Conservation (phyloP, 2,329 filamentous ascomycete species). For the Stemphylium beticola region DNA sequence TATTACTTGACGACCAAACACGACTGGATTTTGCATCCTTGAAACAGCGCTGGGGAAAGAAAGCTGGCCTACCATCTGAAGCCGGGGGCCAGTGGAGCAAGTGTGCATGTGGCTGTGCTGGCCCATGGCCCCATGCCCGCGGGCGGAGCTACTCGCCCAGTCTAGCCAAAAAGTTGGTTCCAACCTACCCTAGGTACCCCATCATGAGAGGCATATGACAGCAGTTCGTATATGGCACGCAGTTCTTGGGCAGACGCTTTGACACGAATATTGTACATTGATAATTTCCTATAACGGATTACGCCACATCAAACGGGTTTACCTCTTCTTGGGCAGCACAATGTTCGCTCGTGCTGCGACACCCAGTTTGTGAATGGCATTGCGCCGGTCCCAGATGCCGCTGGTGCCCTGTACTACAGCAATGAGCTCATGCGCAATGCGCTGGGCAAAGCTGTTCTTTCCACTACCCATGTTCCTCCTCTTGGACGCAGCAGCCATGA, state of each 20-base stretch:
- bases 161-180: not conserved
- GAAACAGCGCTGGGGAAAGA: not conserved
- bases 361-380: slow-evolving; percentile 78
- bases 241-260: not conserved
- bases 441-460: slow-evolving; percentile 72
- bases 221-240: not conserved
- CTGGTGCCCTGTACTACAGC: slow-evolving; percentile 87
- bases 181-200: slow-evolving; percentile 5
- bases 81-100: slow-evolving; percentile 14
- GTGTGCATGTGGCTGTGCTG: slow-evolving; percentile 27
- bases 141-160: slow-evolving; percentile 15
- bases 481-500: slow-evolving; percentile 82
- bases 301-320: slow-evolving; percentile 2
- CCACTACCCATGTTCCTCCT: slow-evolving; percentile 75
- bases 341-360: slow-evolving; percentile 80
- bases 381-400: slow-evolving; percentile 81
- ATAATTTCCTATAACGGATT: not conserved
- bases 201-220: not conserved
- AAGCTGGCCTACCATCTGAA: not conserved
- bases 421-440: slow-evolving; percentile 85
- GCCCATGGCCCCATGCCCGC: slow-evolving; percentile 12
- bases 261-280: slow-evolving; percentile 7
- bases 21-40: too few relatives aligned
- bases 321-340: slow-evolving; percentile 43
- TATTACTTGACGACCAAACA: too few relatives aligned